A percentile compares a stretch with the other conserved stretches of the same genome.
Conservation (phyloP, 306 rosid genomes). For the Lotus japonicus region DNA sequence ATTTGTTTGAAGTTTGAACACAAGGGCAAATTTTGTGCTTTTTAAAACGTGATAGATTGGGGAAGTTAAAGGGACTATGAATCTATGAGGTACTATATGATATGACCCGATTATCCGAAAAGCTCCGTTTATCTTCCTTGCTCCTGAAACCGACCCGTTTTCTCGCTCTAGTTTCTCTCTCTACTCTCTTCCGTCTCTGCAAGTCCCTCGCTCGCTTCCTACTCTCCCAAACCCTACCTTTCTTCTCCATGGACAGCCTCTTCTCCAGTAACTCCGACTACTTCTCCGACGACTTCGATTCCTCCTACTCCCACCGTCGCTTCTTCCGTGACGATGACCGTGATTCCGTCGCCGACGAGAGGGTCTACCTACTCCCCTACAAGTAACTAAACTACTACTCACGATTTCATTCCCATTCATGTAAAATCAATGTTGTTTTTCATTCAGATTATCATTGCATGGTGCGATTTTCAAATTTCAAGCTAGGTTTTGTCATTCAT, state of each 20-base stretch:
- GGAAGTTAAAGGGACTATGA: no score
- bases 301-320: constrained; percentile 50
- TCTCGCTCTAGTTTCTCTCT: constrained; percentile 52
- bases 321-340: constrained; percentile 35
- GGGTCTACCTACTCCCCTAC: constrained; percentile 59
- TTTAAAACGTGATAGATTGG: constrained; percentile 12
- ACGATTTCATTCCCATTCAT: no score
- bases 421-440: no score
- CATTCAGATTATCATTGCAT: no score
- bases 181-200: constrained; percentile 59
- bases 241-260: constrained; percentile 52
- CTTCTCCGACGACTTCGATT: constrained; percentile 45
- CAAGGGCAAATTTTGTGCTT: not conserved
- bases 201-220: constrained; percentile 47
- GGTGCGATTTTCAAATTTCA: no score
- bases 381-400: constrained; percentile 34
- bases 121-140: constrained; percentile 39
- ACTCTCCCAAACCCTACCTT: constrained; percentile 52
- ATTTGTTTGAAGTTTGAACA: not conserved
- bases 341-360: constrained; percentile 30
- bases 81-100: not conserved
- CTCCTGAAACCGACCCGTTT: constrained; percentile 42
- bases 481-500: no score
- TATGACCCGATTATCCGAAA: constrained; percentile 58
- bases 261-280: constrained; percentile 20